These are phyloP conservation scores for Cryptococcus floricola DNA, from an alignment of 1,284 basidiomycete genomes.

Conservation along the genomic window DNA sequence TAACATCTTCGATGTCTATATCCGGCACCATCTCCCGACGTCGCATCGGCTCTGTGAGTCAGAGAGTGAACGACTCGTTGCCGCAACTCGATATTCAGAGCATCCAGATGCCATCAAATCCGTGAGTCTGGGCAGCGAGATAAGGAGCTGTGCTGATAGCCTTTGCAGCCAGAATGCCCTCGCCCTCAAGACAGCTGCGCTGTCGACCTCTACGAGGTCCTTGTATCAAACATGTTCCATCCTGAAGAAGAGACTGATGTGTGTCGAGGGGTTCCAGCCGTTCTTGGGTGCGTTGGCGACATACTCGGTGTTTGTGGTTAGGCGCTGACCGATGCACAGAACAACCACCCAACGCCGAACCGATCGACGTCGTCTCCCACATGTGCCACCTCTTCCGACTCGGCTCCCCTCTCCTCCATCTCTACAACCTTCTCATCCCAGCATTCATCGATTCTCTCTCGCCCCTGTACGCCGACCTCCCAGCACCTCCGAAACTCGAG, in stretches of 20 bases:
- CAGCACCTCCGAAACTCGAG: slow-evolving; percentile 34
- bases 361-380: slow-evolving; percentile 67
- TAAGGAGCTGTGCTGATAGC: neutral
- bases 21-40: slow-evolving; percentile 39
- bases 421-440: slow-evolving; percentile 84
- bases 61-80: slow-evolving; percentile 30
- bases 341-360: slow-evolving; percentile 36
- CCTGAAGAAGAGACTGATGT: slow-evolving; percentile 38
- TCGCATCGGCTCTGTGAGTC: slow-evolving; percentile 46
- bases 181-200: slow-evolving; percentile 47
- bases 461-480: slow-evolving; percentile 55
- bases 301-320: neutral
- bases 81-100: slow-evolving; percentile 44
- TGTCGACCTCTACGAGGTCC: slow-evolving; percentile 42
- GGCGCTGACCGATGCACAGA: slow-evolving; percentile 23
- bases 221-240: slow-evolving; percentile 46
- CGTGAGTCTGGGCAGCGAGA: slow-evolving; percentile 23
- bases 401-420: slow-evolving; percentile 88
- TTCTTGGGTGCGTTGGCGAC: slow-evolving; percentile 39
- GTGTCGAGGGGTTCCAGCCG: slow-evolving; percentile 42
- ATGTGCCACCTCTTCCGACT: slow-evolving; percentile 91
- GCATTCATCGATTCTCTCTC: slow-evolving; percentile 55
- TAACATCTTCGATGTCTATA: slow-evolving; percentile 23
- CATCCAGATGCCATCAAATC: slow-evolving; percentile 47
- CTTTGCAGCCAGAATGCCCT: slow-evolving; percentile 43